Evolutionary conservation across 768 basidiomycete species (phyloP).

Genomic region (Postia placenta): DNA sequence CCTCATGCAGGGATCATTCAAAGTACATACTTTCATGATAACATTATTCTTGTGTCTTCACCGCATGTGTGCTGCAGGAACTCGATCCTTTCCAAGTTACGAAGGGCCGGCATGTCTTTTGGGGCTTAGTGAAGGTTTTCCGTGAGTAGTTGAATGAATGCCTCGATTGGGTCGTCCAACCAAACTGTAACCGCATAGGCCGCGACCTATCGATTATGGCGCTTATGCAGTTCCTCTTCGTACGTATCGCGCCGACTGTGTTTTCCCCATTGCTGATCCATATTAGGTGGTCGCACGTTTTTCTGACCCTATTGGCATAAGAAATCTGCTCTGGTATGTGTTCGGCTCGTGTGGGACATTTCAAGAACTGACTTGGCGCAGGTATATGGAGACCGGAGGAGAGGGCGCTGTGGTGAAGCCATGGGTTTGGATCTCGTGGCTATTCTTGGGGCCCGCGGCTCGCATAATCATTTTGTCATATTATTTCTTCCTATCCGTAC

Average conservation of each 20-base stretch:
- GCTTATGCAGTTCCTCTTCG: constrained; percentile 13
- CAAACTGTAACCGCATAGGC: constrained; percentile 3
- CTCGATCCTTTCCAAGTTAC: constrained; percentile 31
- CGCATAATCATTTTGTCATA: constrained; percentile 40
- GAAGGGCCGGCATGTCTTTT: constrained; percentile 28
- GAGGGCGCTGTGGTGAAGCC: constrained; percentile 34
- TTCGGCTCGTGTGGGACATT: not conserved
- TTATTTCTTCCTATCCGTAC: not conserved
- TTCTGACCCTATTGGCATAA: constrained; percentile 26
- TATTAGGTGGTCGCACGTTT: constrained; percentile 16
- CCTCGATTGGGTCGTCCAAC: not conserved
- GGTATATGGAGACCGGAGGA: constrained; percentile 33
- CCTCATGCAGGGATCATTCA: constrained; percentile 20
- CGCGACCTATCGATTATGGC: constrained; percentile 13
- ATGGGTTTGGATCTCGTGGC: constrained; percentile 39
- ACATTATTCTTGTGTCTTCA: not conserved
- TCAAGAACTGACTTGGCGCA: not conserved
- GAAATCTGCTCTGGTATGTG: constrained; percentile 31
- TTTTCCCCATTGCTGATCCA: not conserved
- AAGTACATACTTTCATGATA: constrained; percentile 17
- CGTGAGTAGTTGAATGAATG: constrained; percentile 9
- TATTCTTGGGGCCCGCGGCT: constrained; percentile 29
- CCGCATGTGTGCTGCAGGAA: constrained; percentile 10
- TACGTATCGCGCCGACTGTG: constrained; percentile 2
- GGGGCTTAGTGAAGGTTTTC: constrained; percentile 26